A percentile compares a stretch with the other conserved stretches of the same genome.
Evolutionary conservation across 306 rosid species (phyloP).

Genomic region (apple (Malus domestica)): ASM211411v1 NC_041803.1:9267501-9268000

Average conservation of each 20-base stretch:
- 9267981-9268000: background rate
- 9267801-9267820: slow-evolving; percentile 71
- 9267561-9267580: slow-evolving; percentile 55
- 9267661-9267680: slow-evolving; percentile 8
- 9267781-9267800: slow-evolving; percentile 85
- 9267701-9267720: slow-evolving; percentile 42
- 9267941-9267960: background rate
- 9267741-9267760: slow-evolving; percentile 49
- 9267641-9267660: background rate
- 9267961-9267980: background rate
- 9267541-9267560: slow-evolving; percentile 80
- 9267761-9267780: slow-evolving; percentile 91
- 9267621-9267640: slow-evolving; percentile 80
- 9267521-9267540: slow-evolving; percentile 56
- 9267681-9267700: slow-evolving; percentile 14
- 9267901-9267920: too few relatives aligned
- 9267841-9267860: slow-evolving; percentile 43
- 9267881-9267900: too few relatives aligned
- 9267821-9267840: slow-evolving; percentile 75
- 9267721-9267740: slow-evolving; percentile 53
- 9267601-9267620: slow-evolving; percentile 90
- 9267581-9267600: slow-evolving; percentile 71
- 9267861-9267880: too few relatives aligned
- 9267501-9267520: slow-evolving; percentile 67
- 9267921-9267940: too few relatives aligned